Evolutionary conservation across 768 basidiomycete genomes (phyloP).

Genomic region (Boletus rex-veris): DNA sequence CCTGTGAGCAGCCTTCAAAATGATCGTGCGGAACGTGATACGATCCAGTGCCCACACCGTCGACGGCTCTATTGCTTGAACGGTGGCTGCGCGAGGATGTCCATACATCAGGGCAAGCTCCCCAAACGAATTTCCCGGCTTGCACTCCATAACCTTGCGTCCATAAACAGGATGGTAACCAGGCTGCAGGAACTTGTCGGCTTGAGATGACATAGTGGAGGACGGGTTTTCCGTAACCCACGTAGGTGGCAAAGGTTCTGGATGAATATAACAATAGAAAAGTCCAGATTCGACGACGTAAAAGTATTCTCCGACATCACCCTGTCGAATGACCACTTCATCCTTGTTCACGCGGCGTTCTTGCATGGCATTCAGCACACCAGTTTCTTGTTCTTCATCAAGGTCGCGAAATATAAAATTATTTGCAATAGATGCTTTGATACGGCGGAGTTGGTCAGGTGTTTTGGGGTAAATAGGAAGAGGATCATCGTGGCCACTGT

Average conservation of each 20-base stretch:
- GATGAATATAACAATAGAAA: conserved; percentile 77
- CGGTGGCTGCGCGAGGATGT: conserved; percentile 92
- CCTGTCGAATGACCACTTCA: conserved; percentile 94
- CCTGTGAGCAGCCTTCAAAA: conserved; percentile 87
- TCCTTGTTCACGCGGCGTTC: conserved; percentile 69
- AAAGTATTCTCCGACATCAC: conserved; percentile 95
- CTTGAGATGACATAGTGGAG: conserved; percentile 34
- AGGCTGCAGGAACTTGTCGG: conserved; percentile 58
- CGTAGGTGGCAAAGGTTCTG: conserved; percentile 59
- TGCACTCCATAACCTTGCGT: conserved; percentile 80
- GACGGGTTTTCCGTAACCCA: conserved; percentile 48
- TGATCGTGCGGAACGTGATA: conserved; percentile 97
- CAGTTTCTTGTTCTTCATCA: conserved; percentile 92
- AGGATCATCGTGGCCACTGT: conserved; percentile 59
- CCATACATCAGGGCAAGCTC: conserved; percentile 99
- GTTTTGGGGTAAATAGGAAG: conserved; percentile 79
- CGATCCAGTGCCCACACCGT: conserved; percentile 96
- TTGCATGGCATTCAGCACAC: conserved; percentile 94
- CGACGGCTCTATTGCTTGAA: conserved; percentile 76
- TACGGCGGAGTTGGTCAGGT: conserved; percentile 79
- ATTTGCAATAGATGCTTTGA: conserved; percentile 79
- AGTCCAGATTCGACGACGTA: conserved; percentile 93
- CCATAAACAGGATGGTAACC: conserved; percentile 71
- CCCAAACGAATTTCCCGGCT: conserved; percentile 84
- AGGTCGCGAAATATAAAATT: conserved; percentile 96